Evolutionary conservation across 306 rosid genomes (phyloP).

Genomic region (Castanea crenata): DNA sequence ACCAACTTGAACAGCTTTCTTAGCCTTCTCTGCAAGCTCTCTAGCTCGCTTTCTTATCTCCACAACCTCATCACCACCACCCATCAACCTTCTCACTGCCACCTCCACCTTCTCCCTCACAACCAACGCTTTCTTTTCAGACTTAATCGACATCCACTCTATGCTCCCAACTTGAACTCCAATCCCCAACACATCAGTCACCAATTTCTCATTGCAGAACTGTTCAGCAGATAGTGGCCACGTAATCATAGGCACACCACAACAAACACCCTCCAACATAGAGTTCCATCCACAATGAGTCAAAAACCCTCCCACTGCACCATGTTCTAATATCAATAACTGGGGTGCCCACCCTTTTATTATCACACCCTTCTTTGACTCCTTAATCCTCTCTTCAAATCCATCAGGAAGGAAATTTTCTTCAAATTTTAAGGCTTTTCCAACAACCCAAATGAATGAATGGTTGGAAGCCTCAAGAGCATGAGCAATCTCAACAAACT

Average conservation of each 20-base stretch:
- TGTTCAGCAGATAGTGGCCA: conserved; percentile 82
- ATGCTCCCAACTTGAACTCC: conserved; percentile 60
- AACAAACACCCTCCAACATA: conserved; percentile 47
- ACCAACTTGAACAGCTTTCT: conserved; percentile 44
- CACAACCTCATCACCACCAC: conserved; percentile 39
- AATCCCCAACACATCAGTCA: conserved; percentile 42
- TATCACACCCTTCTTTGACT: conserved; percentile 44
- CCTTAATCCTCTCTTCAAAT: conserved; percentile 49
- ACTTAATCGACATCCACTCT: conserved; percentile 47
- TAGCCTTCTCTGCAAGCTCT: conserved; percentile 36
- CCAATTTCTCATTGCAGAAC: conserved; percentile 64
- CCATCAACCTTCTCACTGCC: conserved; percentile 53
- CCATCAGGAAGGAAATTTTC: conserved; percentile 30
- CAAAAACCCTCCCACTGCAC: conserved; percentile 56
- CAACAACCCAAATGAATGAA: conserved; percentile 67
- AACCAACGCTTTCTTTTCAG: conserved; percentile 31
- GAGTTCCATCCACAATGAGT: conserved; percentile 89
- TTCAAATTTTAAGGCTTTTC: conserved; percentile 24
- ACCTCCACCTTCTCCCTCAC: conserved; percentile 45
- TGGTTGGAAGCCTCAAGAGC: conserved; percentile 53
- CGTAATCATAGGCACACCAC: conserved; percentile 59
- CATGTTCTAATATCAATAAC: conserved; percentile 55
- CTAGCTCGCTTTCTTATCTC: conserved; percentile 44
- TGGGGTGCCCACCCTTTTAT: conserved; percentile 75
- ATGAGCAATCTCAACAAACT: conserved; percentile 53